A percentile compares a stretch with the other conserved stretches of the same genome.
Evolutionary conservation across 129 eudicot species (phyloP).

Genomic region (Ambrosia artemisiifolia): DNA sequence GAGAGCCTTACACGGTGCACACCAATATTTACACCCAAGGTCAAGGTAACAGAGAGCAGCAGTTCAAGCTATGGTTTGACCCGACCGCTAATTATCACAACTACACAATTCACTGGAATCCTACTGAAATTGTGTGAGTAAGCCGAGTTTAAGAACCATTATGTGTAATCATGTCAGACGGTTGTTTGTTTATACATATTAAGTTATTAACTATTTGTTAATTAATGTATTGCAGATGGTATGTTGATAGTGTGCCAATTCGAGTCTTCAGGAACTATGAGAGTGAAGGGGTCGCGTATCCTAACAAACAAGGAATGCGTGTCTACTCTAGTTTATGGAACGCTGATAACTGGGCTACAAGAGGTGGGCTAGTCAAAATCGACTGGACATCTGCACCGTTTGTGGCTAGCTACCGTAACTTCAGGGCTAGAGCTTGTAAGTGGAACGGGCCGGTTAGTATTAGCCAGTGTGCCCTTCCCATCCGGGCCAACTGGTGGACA

Average conservation of each 20-base stretch:
- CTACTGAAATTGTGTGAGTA: constrained; percentile 51
- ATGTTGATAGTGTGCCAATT: constrained; percentile 53
- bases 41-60: constrained; percentile 61
- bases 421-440: constrained; percentile 50
- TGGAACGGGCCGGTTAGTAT: constrained; percentile 44
- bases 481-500: constrained; percentile 49
- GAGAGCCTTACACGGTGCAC: constrained; percentile 69
- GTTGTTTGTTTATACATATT: neutral
- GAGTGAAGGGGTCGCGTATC: constrained; percentile 48
- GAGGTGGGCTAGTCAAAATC: constrained; percentile 54
- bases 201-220: neutral
- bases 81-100: constrained; percentile 62
- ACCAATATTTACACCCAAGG: constrained; percentile 67
- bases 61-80: constrained; percentile 69
- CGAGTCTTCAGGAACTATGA: constrained; percentile 57
- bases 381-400: constrained; percentile 65
- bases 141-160: neutral
- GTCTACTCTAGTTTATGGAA: constrained; percentile 69
- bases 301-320: constrained; percentile 64
- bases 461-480: constrained; percentile 28
- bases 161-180: neutral
- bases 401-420: constrained; percentile 40
- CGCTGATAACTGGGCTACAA: constrained; percentile 72
- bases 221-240: constrained; percentile 50
- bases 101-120: constrained; percentile 80